These are phyloP conservation scores for Talaromyces sp. DNA, from an alignment of 2,329 filamentous ascomycete species.

Conservation along the genomic window DNA sequence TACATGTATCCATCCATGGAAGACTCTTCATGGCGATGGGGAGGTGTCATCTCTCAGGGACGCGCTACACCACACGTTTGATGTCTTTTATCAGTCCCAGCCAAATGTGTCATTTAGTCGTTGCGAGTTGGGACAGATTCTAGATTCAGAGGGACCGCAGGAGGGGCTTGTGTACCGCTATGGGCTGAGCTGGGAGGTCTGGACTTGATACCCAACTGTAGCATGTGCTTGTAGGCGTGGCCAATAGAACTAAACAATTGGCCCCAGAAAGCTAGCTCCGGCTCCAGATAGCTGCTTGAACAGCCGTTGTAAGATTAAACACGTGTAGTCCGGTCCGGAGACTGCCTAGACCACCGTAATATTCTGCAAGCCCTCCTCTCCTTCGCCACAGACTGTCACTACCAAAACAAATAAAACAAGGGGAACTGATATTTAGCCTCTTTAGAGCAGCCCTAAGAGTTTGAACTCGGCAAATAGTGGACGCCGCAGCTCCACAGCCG, in stretches of 20 bases:
- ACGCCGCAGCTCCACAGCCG: neutral
- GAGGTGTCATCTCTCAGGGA: slow-evolving; percentile 30
- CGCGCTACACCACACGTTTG: slow-evolving; percentile 29
- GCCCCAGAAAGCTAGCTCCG: neutral
- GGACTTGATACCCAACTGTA: slow-evolving; percentile 9
- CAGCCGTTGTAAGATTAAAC: neutral
- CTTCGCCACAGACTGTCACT: neutral
- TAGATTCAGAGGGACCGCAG: slow-evolving; percentile 36
- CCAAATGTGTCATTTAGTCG: slow-evolving; percentile 32
- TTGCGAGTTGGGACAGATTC: slow-evolving; percentile 36
- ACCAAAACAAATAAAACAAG: neutral
- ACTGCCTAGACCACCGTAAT: neutral
- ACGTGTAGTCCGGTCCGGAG: neutral
- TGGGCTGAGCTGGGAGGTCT: slow-evolving; percentile 16
- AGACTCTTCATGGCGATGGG: slow-evolving; percentile 32
- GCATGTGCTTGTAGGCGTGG: neutral
- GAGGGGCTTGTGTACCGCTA: slow-evolving; percentile 20
- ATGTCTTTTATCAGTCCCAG: slow-evolving; percentile 34
- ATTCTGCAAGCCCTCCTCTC: neutral
- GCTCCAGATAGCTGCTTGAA: neutral
- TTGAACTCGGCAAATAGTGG: neutral
- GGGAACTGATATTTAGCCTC: neutral
- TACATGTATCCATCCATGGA: slow-evolving; percentile 38
- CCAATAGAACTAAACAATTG: neutral
- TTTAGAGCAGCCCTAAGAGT: neutral